phyloP scores from a whole-genome alignment of 495 filamentous ascomycete genomes.

The Talaromyces ruber region DNA sequence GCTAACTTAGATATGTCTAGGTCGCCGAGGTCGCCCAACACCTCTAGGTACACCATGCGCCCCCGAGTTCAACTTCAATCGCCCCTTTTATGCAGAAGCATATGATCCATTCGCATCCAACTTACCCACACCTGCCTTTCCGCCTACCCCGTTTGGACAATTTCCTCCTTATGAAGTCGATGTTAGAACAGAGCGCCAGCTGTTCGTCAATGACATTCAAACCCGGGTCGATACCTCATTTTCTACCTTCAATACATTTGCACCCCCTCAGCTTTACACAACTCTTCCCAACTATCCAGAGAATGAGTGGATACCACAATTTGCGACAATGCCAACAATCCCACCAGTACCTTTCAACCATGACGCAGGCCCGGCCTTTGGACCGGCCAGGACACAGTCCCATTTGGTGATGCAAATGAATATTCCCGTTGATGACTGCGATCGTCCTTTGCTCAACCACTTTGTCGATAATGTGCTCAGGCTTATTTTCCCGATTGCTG shows the following conservation, averaged over 20 bases:
- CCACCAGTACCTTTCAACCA: slow-evolving; percentile 15
- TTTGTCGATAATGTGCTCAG: slow-evolving; percentile 84
- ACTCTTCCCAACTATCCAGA: slow-evolving; percentile 58
- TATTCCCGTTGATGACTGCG: slow-evolving; percentile 82
- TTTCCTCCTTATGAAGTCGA: slow-evolving; percentile 81
- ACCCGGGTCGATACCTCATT: slow-evolving; percentile 73
- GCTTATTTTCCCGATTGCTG: slow-evolving; percentile 83
- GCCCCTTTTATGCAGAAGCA: slow-evolving; percentile 43
- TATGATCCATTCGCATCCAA: slow-evolving; percentile 55
- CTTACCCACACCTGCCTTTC: slow-evolving; percentile 29
- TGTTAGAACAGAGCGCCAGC: slow-evolving; percentile 89
- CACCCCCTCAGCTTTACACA: slow-evolving; percentile 61
- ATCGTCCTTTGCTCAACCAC: slow-evolving; percentile 80
- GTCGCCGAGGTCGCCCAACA: not conserved
- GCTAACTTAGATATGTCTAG: not conserved
- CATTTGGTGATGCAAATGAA: slow-evolving; percentile 49
- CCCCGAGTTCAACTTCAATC: slow-evolving; percentile 67
- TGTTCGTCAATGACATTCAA: slow-evolving; percentile 85
- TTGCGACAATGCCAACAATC: not conserved
- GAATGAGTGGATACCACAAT: slow-evolving; percentile 50
- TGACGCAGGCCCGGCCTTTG: slow-evolving; percentile 3
- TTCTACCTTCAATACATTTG: slow-evolving; percentile 80
- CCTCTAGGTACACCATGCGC: slow-evolving; percentile 44
- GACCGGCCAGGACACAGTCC: slow-evolving; percentile 13
- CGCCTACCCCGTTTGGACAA: slow-evolving; percentile 29